Percentiles rank a stretch among this genome's conserved stretches.
These are phyloP conservation scores for Coemansia sp. DNA, from an alignment of 192 early-diverging fungal genomes.

Conservation along the genomic window DNA sequence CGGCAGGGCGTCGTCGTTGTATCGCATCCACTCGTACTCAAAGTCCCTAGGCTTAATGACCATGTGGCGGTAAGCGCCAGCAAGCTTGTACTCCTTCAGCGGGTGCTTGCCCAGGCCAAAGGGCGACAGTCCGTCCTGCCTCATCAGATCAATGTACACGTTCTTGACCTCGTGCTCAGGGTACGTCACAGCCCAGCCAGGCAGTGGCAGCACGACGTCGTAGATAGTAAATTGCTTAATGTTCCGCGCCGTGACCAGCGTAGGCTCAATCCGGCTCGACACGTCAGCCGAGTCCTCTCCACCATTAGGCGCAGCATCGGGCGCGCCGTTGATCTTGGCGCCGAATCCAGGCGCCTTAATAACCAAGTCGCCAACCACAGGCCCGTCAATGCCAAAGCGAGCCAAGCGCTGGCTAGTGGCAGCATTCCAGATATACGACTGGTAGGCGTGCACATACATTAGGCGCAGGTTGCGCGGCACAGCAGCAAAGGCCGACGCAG, in stretches of 20 bases:
- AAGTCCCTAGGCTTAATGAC: constrained; percentile 65
- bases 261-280: constrained; percentile 26
- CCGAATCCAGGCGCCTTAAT: constrained; percentile 27
- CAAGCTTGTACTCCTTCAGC: constrained; percentile 64
- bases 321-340: background rate
- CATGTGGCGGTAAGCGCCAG: constrained; percentile 69
- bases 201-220: constrained; percentile 93
- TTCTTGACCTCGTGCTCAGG: constrained; percentile 73
- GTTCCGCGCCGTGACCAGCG: constrained; percentile 71
- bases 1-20: constrained; percentile 63
- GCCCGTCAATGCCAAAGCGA: constrained; percentile 62
- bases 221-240: constrained; percentile 71
- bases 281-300: constrained; percentile 37
- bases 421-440: constrained; percentile 93
- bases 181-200: constrained; percentile 78
- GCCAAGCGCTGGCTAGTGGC: constrained; percentile 75
- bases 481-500: constrained; percentile 65
- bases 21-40: constrained; percentile 65
- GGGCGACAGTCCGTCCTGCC: constrained; percentile 71
- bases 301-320: constrained; percentile 12
- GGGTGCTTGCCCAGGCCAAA: constrained; percentile 61
- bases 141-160: constrained; percentile 74
- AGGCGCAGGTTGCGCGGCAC: constrained; percentile 83
- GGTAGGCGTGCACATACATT: constrained; percentile 98
- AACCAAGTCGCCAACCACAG: constrained; percentile 89